Conservation (phyloP, 2,329 filamentous ascomycete species). For the Curvularia sp. region DNA sequence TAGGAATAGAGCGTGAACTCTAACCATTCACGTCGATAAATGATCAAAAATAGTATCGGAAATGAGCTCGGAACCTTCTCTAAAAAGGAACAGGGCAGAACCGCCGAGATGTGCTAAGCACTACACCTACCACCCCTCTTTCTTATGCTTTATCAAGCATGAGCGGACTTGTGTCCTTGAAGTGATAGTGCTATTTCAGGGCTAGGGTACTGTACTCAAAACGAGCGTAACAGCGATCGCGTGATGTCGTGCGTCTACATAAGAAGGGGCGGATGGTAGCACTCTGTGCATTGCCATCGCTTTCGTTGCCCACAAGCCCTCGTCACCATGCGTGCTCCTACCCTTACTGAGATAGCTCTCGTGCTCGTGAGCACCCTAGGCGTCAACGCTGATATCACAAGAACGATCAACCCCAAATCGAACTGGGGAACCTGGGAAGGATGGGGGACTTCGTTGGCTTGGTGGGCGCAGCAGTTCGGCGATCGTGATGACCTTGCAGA, state of each 20-base stretch:
- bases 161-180: not conserved
- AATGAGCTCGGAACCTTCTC: not conserved
- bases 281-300: too few relatives aligned
- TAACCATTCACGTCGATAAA: not conserved
- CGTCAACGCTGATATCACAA: conserved; percentile 13
- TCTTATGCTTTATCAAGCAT: not conserved
- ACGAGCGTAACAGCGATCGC: not conserved
- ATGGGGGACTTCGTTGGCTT: conserved; percentile 18
- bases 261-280: not conserved
- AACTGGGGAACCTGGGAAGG: conserved; percentile 20
- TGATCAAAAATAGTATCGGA: not conserved
- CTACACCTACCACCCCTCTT: not conserved
- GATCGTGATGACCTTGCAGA: conserved; percentile 16
- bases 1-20: not conserved
- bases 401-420: conserved; percentile 12
- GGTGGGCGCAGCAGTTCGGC: conserved; percentile 18
- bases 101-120: not conserved
- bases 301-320: not conserved
- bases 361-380: conserved; percentile 8
- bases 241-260: not conserved
- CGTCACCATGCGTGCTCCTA: conserved; percentile 13
- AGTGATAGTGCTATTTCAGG: not conserved
- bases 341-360: conserved; percentile 3
- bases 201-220: not conserved
- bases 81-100: not conserved